Evolutionary conservation across 2,329 filamentous ascomycete species (phyloP).

Genomic region (Trichoderma simmonsii): DNA sequence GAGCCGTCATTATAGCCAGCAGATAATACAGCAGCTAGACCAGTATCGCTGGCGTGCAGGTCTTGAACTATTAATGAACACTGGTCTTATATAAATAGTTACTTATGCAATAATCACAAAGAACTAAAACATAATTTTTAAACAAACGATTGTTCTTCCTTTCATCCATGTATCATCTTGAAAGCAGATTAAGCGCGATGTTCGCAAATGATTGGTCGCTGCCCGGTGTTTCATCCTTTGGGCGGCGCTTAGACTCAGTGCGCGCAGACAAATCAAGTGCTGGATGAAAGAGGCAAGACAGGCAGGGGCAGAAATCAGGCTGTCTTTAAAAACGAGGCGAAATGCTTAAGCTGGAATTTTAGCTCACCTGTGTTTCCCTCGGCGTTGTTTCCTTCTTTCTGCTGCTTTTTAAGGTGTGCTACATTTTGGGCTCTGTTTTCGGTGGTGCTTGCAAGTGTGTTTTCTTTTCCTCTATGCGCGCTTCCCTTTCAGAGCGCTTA

Average conservation of each 20-base stretch:
- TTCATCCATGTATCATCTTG: neutral
- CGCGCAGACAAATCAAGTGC: neutral
- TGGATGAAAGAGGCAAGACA: neutral
- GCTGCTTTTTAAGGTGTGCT: neutral
- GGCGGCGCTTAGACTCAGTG: neutral
- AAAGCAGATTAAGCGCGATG: neutral
- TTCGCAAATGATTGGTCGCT: neutral
- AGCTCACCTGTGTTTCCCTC: neutral
- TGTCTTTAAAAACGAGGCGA: neutral
- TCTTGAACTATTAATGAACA: neutral
- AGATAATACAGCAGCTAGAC: neutral
- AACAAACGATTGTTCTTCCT: neutral
- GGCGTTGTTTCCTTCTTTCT: neutral
- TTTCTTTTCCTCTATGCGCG: neutral
- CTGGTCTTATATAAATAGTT: neutral
- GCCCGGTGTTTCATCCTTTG: conserved; percentile 5
- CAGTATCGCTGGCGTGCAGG: neutral
- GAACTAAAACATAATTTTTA: neutral
- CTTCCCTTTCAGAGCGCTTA: neutral
- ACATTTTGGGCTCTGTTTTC: neutral
- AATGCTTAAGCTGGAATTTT: neutral
- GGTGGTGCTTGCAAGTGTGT: neutral
- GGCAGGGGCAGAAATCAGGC: neutral
- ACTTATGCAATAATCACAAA: neutral
- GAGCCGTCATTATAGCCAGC: neutral